Evolutionary conservation across 2,329 filamentous ascomycete species (phyloP), one percentile per base, ranked within the genome.

Genomic region (Cordyceps cateniannulata): DNA sequence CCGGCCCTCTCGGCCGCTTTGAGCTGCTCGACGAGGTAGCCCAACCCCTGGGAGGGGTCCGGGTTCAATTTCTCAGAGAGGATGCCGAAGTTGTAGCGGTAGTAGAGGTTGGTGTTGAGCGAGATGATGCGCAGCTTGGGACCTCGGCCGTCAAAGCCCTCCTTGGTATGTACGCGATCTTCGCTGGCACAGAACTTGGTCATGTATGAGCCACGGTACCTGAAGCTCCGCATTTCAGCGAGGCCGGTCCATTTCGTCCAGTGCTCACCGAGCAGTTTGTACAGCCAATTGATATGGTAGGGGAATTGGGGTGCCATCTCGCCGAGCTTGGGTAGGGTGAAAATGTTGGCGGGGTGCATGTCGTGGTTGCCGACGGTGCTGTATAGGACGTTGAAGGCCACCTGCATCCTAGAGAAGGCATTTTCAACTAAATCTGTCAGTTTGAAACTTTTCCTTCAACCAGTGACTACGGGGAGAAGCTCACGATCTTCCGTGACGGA

Each of bases 31-130:
- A 82, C 78, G 8, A 86, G 73, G 80, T 82, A 85, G 18, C 74
- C 70, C 3, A 85, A 72, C 67, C 84, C 78, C 14, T 74, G 73
- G 66, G 77, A 77, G 2, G 82, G 82, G 65, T 85, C 82, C 14
- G 69, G 69, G 50, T 79, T 70, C 73, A 82, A 78, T 1, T 75
- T 72, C 50, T 78, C 74, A 63, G 79, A 74, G 65, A 83, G 85
- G 40, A 82, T 68, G 72, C 78, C 81, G 67, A 81, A 83, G 72
- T 86, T 85, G 63, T 77, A 71, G n/a, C 75, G 77, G 69, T 86
- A 85, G 71, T 81, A 85, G 63, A 85, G 70, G 68, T 85, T 83
- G 20, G 81, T 85, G 73, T 83, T 85, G 65, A 85, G 73, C 4
- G 82, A 84, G 66, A 86, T 84, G 65, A 86, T 71, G 25, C 81